Base-by-base conservation (phyloP, 495 filamentous ascomycete species). In the Daldinia concentrica region DNA sequence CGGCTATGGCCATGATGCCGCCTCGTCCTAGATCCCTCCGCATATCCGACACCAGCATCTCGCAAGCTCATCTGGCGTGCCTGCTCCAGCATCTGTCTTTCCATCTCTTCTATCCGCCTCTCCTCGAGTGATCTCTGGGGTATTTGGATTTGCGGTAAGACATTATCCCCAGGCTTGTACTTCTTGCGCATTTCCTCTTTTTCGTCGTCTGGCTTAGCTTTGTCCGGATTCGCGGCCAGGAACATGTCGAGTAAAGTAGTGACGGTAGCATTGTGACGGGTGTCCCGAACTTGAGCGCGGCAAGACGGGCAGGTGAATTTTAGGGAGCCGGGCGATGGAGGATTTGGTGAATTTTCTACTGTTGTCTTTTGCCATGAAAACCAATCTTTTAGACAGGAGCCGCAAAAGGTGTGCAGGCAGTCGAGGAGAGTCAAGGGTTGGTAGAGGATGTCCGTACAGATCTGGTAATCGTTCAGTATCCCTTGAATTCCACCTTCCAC, bases 381-480 rank as follows among this genome's bases (percentile, higher is more conserved):
- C 95, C 95, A 98, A 80, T 94, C 90, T 81, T 96, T 97, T 66
- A 98, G 78, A 77, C 95, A 99, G 30, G 92, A 90, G 63, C 93
- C 95, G 82, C 95, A 98, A 82, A 95, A 98, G 39, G 94, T 97
- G 82, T 99, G 95, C 1, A 99, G 89, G 78, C 95, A 99, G 83
- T 98, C 93, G 77, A 99, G 92, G 66, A 98, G 91, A 32, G 94
- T 97, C 66, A 98, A 88, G 19, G 95, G 95, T 78, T 97, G 92
- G 83, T 93, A 97, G 68, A 99, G 92, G 58, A 98, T 85, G 76
- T 99, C 95, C 65, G 94, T 94, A 81, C 95, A 99, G 72, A 99
- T 98, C 95, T 98, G 69, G 27, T 51, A 58, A 43, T 14, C 54
- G 60, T 41, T 58, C 43, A 52, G 34, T 34, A 24, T 37, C 27